A percentile compares a stretch with the other conserved stretches of the same genome.
phyloP scores from a whole-genome alignment of 2,329 filamentous ascomycete genomes.

The Dichotomopilus funicola region DNA sequence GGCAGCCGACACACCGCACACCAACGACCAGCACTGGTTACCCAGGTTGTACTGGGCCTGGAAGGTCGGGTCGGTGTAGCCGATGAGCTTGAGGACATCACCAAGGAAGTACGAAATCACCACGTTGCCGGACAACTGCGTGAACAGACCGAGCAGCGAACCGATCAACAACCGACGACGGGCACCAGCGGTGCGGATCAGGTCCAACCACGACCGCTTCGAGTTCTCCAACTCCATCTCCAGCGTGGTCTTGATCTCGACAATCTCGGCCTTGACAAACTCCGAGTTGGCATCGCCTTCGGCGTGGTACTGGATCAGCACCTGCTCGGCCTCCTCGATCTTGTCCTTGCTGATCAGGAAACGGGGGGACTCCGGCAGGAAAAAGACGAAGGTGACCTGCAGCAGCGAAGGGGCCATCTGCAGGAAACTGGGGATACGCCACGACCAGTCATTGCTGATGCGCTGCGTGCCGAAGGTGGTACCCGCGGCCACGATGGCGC shows the following conservation, averaged over 20 bases:
- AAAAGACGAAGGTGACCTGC: conserved; percentile 35
- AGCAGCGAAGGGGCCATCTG: conserved; percentile 39
- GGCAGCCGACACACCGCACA: conserved; percentile 38
- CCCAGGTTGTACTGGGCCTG: conserved; percentile 41
- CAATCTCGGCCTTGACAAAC: conserved; percentile 53
- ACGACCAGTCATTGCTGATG: conserved; percentile 39
- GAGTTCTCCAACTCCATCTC: conserved; percentile 47
- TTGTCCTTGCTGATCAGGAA: conserved; percentile 36
- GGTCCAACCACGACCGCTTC: conserved; percentile 43
- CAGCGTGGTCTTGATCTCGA: conserved; percentile 52
- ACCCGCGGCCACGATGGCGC: conserved; percentile 42
- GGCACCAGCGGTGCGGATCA: conserved; percentile 45
- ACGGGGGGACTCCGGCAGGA: conserved; percentile 46
- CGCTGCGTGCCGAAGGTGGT: conserved; percentile 43
- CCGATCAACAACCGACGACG: conserved; percentile 44
- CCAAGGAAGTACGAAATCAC: conserved; percentile 46
- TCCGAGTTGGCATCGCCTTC: conserved; percentile 46
- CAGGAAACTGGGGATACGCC: conserved; percentile 47
- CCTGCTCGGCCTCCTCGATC: conserved; percentile 12
- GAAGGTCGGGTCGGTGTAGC: conserved; percentile 35
- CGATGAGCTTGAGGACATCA: conserved; percentile 40
- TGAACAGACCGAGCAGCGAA: conserved; percentile 45
- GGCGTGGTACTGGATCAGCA: conserved; percentile 33
- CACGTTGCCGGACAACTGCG: conserved; percentile 48
- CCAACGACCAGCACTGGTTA: conserved; percentile 41